Base-by-base conservation (phyloP, 2,329 filamentous ascomycete species). In the Alternaria conjuncta region DNA sequence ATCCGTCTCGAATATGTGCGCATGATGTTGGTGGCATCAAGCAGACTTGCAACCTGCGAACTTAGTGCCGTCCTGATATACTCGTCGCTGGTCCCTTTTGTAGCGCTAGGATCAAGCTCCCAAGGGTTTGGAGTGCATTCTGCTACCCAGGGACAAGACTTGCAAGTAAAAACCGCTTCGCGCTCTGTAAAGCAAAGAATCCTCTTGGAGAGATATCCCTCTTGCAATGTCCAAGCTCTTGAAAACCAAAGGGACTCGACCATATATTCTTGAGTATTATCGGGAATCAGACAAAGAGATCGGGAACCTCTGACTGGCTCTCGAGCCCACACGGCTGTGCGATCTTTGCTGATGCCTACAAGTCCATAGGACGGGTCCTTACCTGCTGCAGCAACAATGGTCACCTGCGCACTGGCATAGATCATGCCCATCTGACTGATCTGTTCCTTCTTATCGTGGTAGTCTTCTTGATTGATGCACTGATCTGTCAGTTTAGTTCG, bases 271-370 rank as follows among this genome's bases (percentile, higher is more conserved):
- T n/a, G 7, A 10, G 8, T 3, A 0, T 4, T 5, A 5, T 6
- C 21, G 5, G 32, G 32, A 0, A 3, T 0, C 2, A 3, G 15
- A n/a, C 8, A 10, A 0, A 41, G 4, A 2, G 0, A 1, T 0
- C 9, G 36, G n/a, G 36, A 41, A 5, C 15, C 3, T 41, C 36
- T n/a, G 0, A 41, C 8, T 41, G 36, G n/a, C n/a, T 18, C 36
- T 18, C 8, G n/a, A 41, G 15, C 36, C 2, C 0, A 41, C 9
- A 11, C 2, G 3, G 8, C 2, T 9, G 2, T 21, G n/a, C 18
- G 13, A 15, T 20, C 11, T 21, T 12, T 18, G 1, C 28, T 53
- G n/a, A 36, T 21, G 9, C 28, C 49, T 2, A 21, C 18, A 25
- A 53, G 28, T 4, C 49, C 49, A 15, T 53, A 10, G 0, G 49